These are phyloP conservation scores for Fomitiporia mediterranea DNA, from an alignment of 1,284 basidiomycete genomes.

Conservation along the genomic window DNA sequence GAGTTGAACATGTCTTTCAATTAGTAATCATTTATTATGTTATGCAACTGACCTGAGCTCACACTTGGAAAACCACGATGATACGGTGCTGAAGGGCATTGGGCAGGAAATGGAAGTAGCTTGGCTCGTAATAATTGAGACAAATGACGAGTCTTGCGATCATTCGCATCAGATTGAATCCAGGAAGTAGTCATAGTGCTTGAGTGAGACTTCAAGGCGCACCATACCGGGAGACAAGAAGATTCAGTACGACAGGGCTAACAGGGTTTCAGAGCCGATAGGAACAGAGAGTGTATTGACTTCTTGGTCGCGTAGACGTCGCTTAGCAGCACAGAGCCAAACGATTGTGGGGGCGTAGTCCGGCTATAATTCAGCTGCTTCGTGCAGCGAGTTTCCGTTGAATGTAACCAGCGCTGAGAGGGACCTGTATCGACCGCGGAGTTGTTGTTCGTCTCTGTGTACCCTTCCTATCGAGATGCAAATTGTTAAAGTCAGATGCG, in stretches of 20 bases:
- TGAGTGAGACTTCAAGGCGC: too few relatives aligned
- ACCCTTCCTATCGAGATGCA: background rate
- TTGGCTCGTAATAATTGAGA: background rate
- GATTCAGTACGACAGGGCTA: background rate
- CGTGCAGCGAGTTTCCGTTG: background rate
- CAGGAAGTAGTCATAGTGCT: background rate
- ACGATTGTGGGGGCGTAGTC: too few relatives aligned
- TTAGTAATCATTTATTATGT: too few relatives aligned
- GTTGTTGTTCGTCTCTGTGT: background rate
- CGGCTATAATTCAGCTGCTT: background rate
- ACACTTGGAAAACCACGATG: too few relatives aligned
- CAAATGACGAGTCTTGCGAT: background rate
- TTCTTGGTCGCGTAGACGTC: too few relatives aligned
- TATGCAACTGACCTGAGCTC: too few relatives aligned
- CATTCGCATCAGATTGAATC: slow-evolving; percentile 6
- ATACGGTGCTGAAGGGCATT: background rate
- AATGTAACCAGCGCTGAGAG: background rate
- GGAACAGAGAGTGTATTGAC: background rate
- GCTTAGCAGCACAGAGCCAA: too few relatives aligned
- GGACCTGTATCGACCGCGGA: background rate
- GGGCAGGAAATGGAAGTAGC: background rate
- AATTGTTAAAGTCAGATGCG: background rate
- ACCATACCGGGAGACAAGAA: background rate
- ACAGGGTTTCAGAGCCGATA: background rate
- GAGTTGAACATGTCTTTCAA: too few relatives aligned